Conservation (phyloP, 768 basidiomycete species). For the Porpolomopsis calyptriformis region DNA sequence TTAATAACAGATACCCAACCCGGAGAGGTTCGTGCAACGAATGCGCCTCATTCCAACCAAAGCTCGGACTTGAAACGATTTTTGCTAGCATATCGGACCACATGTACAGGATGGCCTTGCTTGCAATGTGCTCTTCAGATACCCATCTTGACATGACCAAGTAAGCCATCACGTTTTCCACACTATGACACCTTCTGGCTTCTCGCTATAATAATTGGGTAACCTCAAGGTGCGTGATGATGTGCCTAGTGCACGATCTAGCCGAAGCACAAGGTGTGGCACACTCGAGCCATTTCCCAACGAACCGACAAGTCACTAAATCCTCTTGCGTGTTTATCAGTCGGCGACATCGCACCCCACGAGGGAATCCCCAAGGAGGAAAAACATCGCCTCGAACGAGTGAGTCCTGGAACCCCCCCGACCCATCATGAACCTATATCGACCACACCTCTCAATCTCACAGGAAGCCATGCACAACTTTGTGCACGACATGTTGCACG, state of each 20-base stretch:
- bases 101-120: slow-evolving; percentile 95
- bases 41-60: neutral
- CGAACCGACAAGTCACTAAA: neutral
- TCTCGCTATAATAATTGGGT: neutral
- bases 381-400: slow-evolving; percentile 69
- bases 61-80: neutral
- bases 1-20: slow-evolving; percentile 52
- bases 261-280: slow-evolving; percentile 81
- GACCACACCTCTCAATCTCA: neutral
- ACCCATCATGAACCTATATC: neutral
- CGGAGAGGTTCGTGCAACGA: slow-evolving; percentile 54
- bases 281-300: no score
- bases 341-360: slow-evolving; percentile 88
- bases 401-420: slow-evolving; percentile 19
- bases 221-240: slow-evolving; percentile 65
- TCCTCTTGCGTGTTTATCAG: slow-evolving; percentile 25
- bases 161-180: slow-evolving; percentile 31
- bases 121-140: slow-evolving; percentile 81
- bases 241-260: slow-evolving; percentile 87
- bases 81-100: slow-evolving; percentile 79
- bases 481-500: slow-evolving; percentile 79
- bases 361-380: slow-evolving; percentile 77
- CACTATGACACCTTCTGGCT: neutral
- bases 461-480: slow-evolving; percentile 89
- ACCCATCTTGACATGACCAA: slow-evolving; percentile 59